Base-by-base conservation (phyloP, 305 asterid genomes). In the Fraxinus floribunda region DNA sequence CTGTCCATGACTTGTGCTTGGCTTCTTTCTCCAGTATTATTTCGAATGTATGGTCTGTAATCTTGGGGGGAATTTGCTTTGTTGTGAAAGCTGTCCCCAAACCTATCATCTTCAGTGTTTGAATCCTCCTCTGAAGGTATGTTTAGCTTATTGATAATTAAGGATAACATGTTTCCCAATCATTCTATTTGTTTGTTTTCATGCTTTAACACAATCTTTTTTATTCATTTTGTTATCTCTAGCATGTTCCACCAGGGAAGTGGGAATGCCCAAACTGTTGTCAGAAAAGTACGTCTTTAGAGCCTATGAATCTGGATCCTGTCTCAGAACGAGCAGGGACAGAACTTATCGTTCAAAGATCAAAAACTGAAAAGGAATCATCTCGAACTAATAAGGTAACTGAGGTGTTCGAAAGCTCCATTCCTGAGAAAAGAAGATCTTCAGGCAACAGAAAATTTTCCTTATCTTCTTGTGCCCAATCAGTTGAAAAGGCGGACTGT, bases 231-330 rank as follows among this genome's bases (percentile, higher is more conserved):
- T 78, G 24, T 80, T 38, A 41, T 81, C 71, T 86, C 52, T 80
- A 94, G 95, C 91, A 89, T 76, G 88, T 92, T 80, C 97, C 98
- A 71, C 84, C 83, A 64, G 97, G 97, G 78, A 86, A 84, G 89
- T 94, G 98, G 98, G 91, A 91, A 87, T 94, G 98, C 84, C 94
- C 97, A 77, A 86, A 78, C 78, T 94, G 97, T 89, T 44, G 83
- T 82, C 80, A 84, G 66, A 87, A 83, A 86, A 84, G 85, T 64
- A 87, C 86, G 73, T 74, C 86, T 49, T 84, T 70, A 75, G 94
- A 89, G 84, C 87, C 89, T 35, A 80, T 83, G 46, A 86, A 87
- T 84, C 80, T 78, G 68, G 95, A 89, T 81, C 84, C 89, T 78
- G 84, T 84, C 85, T 86, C 95, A 20, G 92, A 89, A 81, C 92